Evolutionary conservation across 2,329 filamentous ascomycete genomes (phyloP).

Genomic region (Venturia nashicola): DNA sequence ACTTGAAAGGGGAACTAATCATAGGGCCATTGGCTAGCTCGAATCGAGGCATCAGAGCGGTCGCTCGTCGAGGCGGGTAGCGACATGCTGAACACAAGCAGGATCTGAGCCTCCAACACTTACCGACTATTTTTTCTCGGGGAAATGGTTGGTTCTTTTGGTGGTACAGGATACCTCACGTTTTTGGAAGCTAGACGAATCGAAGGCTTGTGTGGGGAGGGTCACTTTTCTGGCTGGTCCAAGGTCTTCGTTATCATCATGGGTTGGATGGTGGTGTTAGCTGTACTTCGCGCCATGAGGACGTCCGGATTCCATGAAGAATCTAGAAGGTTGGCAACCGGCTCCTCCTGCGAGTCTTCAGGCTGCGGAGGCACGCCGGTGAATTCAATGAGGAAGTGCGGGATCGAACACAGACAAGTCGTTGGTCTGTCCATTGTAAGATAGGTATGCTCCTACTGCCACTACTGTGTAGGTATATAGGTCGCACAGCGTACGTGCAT

Average conservation of each 20-base stretch:
- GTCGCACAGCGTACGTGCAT: neutral
- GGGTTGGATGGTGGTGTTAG: neutral
- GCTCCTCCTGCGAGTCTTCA: neutral
- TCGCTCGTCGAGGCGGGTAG: neutral
- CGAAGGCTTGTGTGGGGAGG: neutral
- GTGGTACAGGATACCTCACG: constrained; percentile 1
- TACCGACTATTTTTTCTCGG: neutral
- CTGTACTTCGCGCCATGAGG: neutral
- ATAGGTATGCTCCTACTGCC: no score
- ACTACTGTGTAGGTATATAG: neutral
- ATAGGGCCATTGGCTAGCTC: neutral
- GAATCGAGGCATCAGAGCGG: neutral
- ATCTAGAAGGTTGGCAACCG: neutral
- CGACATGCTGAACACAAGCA: constrained; percentile 1
- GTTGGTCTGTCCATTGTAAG: neutral
- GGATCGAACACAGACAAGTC: neutral
- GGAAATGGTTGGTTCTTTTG: neutral
- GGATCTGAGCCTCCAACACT: constrained; percentile 4
- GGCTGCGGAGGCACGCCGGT: neutral
- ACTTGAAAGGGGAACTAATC: constrained; percentile 1
- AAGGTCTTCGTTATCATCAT: neutral
- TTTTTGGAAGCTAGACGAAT: constrained; percentile 3
- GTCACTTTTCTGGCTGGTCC: neutral
- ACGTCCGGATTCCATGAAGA: neutral
- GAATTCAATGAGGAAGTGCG: neutral